Conservation (phyloP, 2,329 filamentous ascomycete species). For the Penicillium sclerotiorum region DNA sequence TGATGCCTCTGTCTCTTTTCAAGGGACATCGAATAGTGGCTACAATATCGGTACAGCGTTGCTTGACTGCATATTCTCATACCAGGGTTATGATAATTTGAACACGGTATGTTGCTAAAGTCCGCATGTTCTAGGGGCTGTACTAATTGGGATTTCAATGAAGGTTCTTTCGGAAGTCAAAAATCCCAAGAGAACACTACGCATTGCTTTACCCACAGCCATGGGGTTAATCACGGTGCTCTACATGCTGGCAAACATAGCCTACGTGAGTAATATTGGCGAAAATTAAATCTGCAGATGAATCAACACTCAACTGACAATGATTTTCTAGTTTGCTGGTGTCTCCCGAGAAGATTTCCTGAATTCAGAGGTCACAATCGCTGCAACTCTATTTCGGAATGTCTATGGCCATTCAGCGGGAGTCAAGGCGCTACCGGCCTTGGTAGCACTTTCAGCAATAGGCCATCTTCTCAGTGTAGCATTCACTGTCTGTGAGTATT, state of each 20-base stretch:
- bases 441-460: slow-evolving; percentile 27
- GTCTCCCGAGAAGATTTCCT: slow-evolving; percentile 56
- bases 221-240: slow-evolving; percentile 53
- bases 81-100: slow-evolving; percentile 48
- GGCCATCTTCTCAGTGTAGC: slow-evolving; percentile 27
- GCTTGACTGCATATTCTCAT: slow-evolving; percentile 39
- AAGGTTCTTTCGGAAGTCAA: slow-evolving; percentile 56
- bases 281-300: neutral
- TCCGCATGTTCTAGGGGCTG: neutral
- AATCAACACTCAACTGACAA: neutral
- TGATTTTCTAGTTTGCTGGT: slow-evolving; percentile 48
- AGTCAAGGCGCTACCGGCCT: slow-evolving; percentile 19
- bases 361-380: slow-evolving; percentile 53
- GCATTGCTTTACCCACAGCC: slow-evolving; percentile 55
- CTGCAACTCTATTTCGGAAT: slow-evolving; percentile 54
- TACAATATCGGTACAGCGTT: slow-evolving; percentile 31
- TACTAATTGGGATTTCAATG: too few relatives aligned
- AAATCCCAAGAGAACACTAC: slow-evolving; percentile 58
- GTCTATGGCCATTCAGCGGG: slow-evolving; percentile 41
- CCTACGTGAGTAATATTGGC: slow-evolving; percentile 40
- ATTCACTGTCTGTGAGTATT: slow-evolving; percentile 22
- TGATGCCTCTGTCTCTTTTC: slow-evolving; percentile 26
- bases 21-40: slow-evolving; percentile 22
- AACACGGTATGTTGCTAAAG: slow-evolving; percentile 12
- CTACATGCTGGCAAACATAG: slow-evolving; percentile 58